Base-by-base conservation (phyloP, 176 grass and related monocot species). In the Hordeum marinum region DNA sequence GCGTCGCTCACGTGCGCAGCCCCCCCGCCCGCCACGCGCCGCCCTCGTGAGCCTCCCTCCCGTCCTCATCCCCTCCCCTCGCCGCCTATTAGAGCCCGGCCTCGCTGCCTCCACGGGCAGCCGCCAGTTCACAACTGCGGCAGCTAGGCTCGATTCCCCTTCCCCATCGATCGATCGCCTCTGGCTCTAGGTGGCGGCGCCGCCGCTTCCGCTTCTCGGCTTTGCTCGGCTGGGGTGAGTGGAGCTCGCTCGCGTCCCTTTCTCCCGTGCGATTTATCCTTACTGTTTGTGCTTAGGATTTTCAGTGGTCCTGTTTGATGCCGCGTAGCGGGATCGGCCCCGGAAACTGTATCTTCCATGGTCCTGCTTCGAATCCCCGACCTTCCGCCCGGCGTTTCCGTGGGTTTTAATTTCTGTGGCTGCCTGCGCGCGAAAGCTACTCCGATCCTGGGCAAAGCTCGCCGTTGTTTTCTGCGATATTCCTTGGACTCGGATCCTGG, bases 71-170 rank as follows among this genome's bases (percentile, higher is more conserved):
- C 11, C 41, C 75, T n/a, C 1, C 15, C 58, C 0, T 10, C 63
- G 4, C 41, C 9, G 11, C 35, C 88, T 83, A 73, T 73, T 83
- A 55, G 18, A 77, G 17, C 84, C 84, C 82, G 40, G 26, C 23
- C 89, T 32, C 31, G 68, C 76, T 24, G 34, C 68, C 35, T 40
- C 61, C 75, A 25, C 15, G 36, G 25, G 8, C 85, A 86, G 89
- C 86, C 89, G 89, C 63, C 80, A 83, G 76, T 87, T 80, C 50
- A 63, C 69, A 34, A 70, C 85, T 90, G 89, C 76, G 75, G 82
- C 76, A 63, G 77, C 85, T 76, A 18, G 23, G 17, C 52, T 57
- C 2, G 52, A 4, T 40, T 32, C 17, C 0, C 1, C 1, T 35
- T 50, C 46, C 21, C 20, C 2, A 3, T 20, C 24, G 6, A 75